Percentiles rank a stretch among this genome's conserved stretches.
Conservation (phyloP, 768 basidiomycete genomes). For the Pleurotus citrinopileatus region DNA sequence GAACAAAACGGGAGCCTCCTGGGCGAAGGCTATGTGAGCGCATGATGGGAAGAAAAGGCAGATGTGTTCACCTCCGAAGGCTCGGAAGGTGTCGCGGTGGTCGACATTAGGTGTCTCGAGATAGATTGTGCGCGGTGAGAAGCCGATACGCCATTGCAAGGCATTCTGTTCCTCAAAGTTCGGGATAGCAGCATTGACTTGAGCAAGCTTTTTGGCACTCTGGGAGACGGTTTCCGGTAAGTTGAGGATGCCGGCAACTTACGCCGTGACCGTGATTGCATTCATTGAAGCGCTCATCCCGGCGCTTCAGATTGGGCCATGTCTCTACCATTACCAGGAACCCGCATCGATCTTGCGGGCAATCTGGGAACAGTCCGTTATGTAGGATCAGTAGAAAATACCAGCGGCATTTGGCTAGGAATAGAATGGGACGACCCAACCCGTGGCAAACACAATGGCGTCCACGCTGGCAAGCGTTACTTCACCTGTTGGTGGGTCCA, state of each 20-base stretch:
- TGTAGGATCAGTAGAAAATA: constrained; percentile 59
- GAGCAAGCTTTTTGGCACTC: constrained; percentile 6
- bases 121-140: constrained; percentile 43
- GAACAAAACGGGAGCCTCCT: constrained; percentile 58
- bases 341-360: constrained; percentile 52
- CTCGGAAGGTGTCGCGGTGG: constrained; percentile 24
- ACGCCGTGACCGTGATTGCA: constrained; percentile 2
- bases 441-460: constrained; percentile 87
- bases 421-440: constrained; percentile 90
- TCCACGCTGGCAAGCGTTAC: constrained; percentile 73
- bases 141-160: constrained; percentile 32
- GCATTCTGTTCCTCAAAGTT: constrained; percentile 37
- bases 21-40: constrained; percentile 14
- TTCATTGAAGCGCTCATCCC: constrained; percentile 11
- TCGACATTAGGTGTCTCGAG: constrained; percentile 47
- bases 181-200: constrained; percentile 16
- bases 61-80: constrained; percentile 31
- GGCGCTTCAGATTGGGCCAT: constrained; percentile 18
- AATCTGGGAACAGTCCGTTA: constrained; percentile 70
- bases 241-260: not conserved
- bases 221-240: not conserved
- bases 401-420: constrained; percentile 83
- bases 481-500: constrained; percentile 70
- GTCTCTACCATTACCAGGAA: constrained; percentile 36
- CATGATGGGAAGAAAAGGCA: constrained; percentile 8